Evolutionary conservation across 768 basidiomycete species (phyloP).

Genomic region (Hericium alpestre): DNA sequence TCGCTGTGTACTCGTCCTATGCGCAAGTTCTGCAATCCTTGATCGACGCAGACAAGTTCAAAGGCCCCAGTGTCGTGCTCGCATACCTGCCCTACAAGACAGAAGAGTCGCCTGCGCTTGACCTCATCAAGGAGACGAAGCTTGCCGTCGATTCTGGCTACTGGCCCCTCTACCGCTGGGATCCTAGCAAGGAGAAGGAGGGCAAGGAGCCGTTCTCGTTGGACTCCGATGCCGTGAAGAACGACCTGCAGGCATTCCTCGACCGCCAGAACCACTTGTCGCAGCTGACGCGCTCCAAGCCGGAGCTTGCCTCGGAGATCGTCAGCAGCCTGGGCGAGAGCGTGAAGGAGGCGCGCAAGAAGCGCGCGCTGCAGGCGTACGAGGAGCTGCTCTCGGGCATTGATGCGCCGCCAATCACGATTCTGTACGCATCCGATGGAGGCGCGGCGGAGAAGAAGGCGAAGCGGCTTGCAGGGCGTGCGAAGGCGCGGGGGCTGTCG

Average conservation of each 20-base stretch:
- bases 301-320: conserved; percentile 71
- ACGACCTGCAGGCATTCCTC: conserved; percentile 86
- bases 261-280: conserved; percentile 95
- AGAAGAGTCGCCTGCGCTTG: conserved; percentile 70
- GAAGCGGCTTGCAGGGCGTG: conserved; percentile 75
- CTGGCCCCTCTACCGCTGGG: conserved; percentile 98
- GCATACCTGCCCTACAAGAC: conserved; percentile 86
- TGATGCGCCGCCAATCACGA: conserved; percentile 78
- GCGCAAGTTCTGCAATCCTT: conserved; percentile 86
- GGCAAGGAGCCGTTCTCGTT: conserved; percentile 83
- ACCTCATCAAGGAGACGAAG: conserved; percentile 95
- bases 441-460: conserved; percentile 95
- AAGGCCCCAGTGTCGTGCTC: conserved; percentile 84
- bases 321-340: conserved; percentile 78
- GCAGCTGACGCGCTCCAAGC: conserved; percentile 75
- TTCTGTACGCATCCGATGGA: conserved; percentile 93
- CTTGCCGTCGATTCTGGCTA: conserved; percentile 91
- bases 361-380: conserved; percentile 75
- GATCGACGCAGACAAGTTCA: conserved; percentile 81
- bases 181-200: conserved; percentile 68
- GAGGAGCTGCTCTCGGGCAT: conserved; percentile 72
- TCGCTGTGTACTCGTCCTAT: conserved; percentile 94
- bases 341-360: conserved; percentile 73
- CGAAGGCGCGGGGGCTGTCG: conserved; percentile 74
- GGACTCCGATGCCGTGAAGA: conserved; percentile 90